Conservation (phyloP, 2,329 filamentous ascomycete genomes). For the Stromatinia cepivora region DNA sequence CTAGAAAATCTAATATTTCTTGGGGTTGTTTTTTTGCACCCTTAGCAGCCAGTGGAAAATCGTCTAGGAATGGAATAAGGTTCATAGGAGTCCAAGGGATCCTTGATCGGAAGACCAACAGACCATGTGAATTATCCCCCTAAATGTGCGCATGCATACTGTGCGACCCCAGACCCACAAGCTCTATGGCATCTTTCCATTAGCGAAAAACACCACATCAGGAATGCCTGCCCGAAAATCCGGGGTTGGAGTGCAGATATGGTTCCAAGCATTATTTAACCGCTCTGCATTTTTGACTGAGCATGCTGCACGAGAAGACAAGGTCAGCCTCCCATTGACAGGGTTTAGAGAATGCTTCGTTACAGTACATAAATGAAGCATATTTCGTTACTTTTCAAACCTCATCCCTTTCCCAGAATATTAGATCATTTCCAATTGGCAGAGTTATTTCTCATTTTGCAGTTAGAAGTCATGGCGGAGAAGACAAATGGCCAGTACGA, state of each 20-base stretch:
- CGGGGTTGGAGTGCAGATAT: constrained; percentile 13
- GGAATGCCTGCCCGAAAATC: constrained; percentile 23
- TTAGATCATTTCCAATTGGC: neutral
- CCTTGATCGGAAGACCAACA: neutral
- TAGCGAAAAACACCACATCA: neutral
- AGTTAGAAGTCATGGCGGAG: constrained; percentile 13
- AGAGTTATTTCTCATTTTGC: neutral
- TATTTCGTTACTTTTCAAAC: constrained; percentile 1
- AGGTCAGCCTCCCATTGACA: constrained; percentile 9
- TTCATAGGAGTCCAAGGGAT: neutral
- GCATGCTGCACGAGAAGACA: constrained; percentile 9
- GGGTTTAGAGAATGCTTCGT: neutral
- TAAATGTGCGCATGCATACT: neutral
- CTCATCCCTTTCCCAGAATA: neutral
- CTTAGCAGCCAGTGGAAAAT: constrained; percentile 1
- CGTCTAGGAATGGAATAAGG: neutral
- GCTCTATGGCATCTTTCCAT: constrained; percentile 7
- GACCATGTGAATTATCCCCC: neutral
- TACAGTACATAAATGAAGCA: constrained; percentile 15
- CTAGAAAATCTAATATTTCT: neutral
- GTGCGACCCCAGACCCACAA: constrained; percentile 12
- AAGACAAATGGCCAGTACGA: constrained; percentile 1
- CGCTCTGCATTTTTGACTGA: neutral
- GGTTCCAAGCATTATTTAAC: constrained; percentile 7
- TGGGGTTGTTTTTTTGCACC: neutral